A percentile compares a stretch with the other conserved stretches of the same genome.
phyloP scores from a whole-genome alignment of 2,329 filamentous ascomycete genomes.

The Colletotrichum spaethianum region DNA sequence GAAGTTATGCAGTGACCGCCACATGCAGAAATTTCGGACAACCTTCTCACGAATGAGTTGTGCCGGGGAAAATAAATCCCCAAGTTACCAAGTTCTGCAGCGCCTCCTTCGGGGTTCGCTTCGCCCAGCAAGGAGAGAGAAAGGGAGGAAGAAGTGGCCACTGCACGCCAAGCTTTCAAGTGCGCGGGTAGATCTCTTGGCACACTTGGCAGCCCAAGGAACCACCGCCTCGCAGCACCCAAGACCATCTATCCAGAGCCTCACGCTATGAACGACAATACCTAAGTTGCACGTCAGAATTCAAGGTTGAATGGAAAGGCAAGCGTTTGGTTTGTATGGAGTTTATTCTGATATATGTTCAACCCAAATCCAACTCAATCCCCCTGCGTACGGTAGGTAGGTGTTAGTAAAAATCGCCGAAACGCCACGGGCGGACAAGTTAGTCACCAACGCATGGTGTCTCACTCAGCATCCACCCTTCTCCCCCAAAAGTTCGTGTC shows the following conservation, averaged over 20 bases:
- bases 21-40: neutral
- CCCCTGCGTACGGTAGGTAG: neutral
- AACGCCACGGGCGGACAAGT: slow-evolving; percentile 23
- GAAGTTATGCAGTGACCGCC: neutral
- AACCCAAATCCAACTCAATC: neutral
- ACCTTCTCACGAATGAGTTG: neutral
- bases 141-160: neutral
- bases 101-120: neutral
- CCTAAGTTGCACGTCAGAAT: neutral
- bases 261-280: neutral
- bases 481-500: neutral
- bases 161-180: slow-evolving; percentile 32
- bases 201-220: slow-evolving; percentile 30
- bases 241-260: neutral
- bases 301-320: too few relatives aligned
- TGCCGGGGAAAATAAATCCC: neutral
- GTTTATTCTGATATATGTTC: neutral
- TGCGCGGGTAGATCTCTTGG: slow-evolving; percentile 39
- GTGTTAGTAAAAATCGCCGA: slow-evolving; percentile 21
- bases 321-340: neutral
- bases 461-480: neutral
- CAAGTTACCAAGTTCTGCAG: neutral
- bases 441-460: neutral
- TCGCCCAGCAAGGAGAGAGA: neutral
- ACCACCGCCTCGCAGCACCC: slow-evolving; percentile 6